Evolutionary conservation across 257 asterid species (phyloP), one percentile per base, ranked within the genome.

Genomic region (Fraxinus excelsior): DNA sequence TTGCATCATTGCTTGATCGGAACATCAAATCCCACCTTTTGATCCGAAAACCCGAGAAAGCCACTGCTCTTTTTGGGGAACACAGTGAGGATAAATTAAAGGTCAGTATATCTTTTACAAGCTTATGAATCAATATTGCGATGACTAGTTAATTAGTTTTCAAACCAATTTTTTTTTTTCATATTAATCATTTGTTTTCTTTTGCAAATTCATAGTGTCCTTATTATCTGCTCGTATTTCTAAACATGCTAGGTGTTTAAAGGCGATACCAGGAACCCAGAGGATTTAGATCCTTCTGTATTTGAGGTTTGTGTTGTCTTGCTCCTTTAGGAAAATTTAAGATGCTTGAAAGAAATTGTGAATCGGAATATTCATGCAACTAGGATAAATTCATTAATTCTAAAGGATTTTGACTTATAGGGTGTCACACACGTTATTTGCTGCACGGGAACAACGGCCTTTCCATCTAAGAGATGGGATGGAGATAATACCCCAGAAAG

Each of bases 401-500:
- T 68, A 5, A 23, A 42, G 21, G 23, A 62, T 76, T 29, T 74
- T 73, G 72, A 72, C 73, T 73, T 83, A 34, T 76, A 94, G 99
- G 94, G 92, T 26, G 89, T 94, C 71, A 94, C 97, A 38, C 97
- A 94, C 83, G 98, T 91, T 53, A 92, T 94, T 70, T 92, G 97
- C 91, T 91, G 97, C 88, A 92, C 97, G 0, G 99, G 99, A 49
- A 94, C 99, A 23, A 94, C 99, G 3, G 99, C 99, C 73, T 94
- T 94, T 81, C 99, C 99, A 0, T 91, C 99, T 72, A 87, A 84
- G 88, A 88, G 99, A 78, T 94, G 99, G 99, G 95, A 90, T 85
- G 99, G 99, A 74, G 97, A 92, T 81, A 94, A 94, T 82, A 91
- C 99, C 62, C 99, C 99, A 46, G 97, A 94, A 90, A 88, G 88